Percentiles rank a stretch among this genome's conserved stretches.
These are phyloP conservation scores for Biscutella laevigata DNA, from an alignment of 441 rosid species.

Conservation along the genomic window DNA sequence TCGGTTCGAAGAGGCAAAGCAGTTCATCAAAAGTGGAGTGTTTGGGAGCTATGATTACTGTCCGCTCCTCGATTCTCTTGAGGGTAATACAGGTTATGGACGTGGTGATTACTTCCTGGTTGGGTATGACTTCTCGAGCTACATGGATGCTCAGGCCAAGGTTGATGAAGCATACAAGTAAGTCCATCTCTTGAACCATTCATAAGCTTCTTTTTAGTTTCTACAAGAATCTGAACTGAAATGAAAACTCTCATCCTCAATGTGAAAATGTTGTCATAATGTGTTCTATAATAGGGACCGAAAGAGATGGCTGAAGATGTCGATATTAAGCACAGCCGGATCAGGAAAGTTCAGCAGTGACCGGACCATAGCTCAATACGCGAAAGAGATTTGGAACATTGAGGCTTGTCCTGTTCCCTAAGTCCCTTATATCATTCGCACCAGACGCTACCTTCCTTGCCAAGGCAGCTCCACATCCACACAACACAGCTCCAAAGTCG, in stretches of 20 bases:
- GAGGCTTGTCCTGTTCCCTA: conserved; percentile 63
- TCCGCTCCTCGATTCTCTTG: conserved; percentile 80
- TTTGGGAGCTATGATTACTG: conserved; percentile 81
- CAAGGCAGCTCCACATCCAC: conserved; percentile 16
- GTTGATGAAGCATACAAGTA: conserved; percentile 87
- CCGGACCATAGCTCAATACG: conserved; percentile 75
- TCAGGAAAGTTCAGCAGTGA: conserved; percentile 88
- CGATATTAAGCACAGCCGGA: conserved; percentile 89
- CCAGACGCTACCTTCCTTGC: not conserved
- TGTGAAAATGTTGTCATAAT: not conserved
- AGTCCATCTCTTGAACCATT: conserved; percentile 23
- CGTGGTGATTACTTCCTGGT: conserved; percentile 93
- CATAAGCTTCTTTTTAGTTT: not conserved
- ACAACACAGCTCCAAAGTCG: not conserved
- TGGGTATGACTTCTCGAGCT: conserved; percentile 77
- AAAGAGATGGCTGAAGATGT: conserved; percentile 81
- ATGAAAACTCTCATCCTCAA: not conserved
- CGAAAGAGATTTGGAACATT: conserved; percentile 85
- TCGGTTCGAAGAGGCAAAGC: conserved; percentile 86
- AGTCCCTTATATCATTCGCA: not conserved
- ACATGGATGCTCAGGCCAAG: conserved; percentile 73
- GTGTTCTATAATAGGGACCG: conserved; percentile 47
- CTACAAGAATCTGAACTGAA: not conserved
- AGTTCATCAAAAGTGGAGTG: conserved; percentile 70
- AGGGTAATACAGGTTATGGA: conserved; percentile 82